These are phyloP conservation scores for Nothophytophthora sp. DNA, from an alignment of 352 stramenopile genomes.

Conservation along the genomic window DNA sequence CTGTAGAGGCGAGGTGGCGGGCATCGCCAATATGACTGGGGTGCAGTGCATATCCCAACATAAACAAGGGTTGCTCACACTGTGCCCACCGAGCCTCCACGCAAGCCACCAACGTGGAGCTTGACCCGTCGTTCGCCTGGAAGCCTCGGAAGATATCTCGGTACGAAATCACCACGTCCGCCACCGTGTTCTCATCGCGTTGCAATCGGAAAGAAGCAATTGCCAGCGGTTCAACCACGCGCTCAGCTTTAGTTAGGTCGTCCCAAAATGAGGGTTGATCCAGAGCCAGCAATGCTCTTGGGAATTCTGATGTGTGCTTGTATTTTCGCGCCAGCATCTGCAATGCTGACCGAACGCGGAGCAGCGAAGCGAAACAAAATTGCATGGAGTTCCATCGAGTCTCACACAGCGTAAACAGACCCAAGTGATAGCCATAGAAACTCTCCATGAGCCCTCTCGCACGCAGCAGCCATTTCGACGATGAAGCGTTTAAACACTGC, in stretches of 20 bases:
- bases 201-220: neutral
- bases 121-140: neutral
- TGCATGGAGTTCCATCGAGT: conserved; percentile 9
- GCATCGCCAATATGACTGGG: neutral
- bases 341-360: neutral
- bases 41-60: neutral
- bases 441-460: neutral
- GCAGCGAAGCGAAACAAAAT: conserved; percentile 2
- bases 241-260: neutral
- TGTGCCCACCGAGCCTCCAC: neutral
- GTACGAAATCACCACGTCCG: neutral
- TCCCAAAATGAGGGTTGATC: neutral
- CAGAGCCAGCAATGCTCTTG: neutral
- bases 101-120: neutral
- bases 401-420: neutral
- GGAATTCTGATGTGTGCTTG: neutral
- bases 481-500: neutral
- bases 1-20: neutral
- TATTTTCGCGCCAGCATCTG: neutral
- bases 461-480: neutral
- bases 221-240: neutral
- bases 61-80: neutral
- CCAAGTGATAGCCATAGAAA: neutral
- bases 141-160: neutral
- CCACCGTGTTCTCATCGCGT: neutral